phyloP scores from a whole-genome alignment of 2,329 filamentous ascomycete genomes.

The Cladobotryum protrusum region DNA sequence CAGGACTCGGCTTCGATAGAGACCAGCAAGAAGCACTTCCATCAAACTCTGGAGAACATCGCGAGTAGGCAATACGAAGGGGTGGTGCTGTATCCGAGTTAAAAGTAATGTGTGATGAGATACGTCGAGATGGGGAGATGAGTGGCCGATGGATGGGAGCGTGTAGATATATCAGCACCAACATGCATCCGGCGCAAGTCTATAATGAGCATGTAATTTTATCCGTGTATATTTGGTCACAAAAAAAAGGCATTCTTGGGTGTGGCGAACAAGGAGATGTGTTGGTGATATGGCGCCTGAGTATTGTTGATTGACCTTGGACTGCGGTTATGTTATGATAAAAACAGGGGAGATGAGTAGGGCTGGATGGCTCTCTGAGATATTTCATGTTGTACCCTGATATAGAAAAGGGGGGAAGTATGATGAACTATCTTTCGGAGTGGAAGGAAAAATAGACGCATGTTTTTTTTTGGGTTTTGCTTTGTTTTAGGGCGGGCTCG shows the following conservation, averaged over 20 bases:
- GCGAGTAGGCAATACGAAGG: constrained; percentile 87
- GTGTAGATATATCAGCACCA: constrained; percentile 8
- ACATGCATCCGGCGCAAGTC: constrained; percentile 5
- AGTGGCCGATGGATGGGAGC: constrained; percentile 1
- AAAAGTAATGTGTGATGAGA: constrained; percentile 5
- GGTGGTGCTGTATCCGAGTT: constrained; percentile 63
- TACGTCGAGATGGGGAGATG: neutral
- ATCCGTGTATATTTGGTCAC: neutral
- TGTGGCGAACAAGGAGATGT: neutral
- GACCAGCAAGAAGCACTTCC: constrained; percentile 86
- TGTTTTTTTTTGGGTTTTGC: no score
- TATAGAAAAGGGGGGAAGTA: no score
- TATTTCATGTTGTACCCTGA: no score
- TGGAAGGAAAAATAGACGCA: no score
- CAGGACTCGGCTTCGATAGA: constrained; percentile 77
- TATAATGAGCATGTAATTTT: constrained; percentile 11
- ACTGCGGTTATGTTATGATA: no score
- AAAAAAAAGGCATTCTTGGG: neutral
- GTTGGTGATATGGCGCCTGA: neutral
- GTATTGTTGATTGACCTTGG: neutral
- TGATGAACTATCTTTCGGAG: no score
- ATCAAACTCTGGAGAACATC: constrained; percentile 92
- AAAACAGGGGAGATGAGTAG: no score
- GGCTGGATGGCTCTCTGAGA: no score
- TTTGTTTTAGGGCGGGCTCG: no score